Base-by-base conservation (phyloP, 1,139 yeast genomes). In the Scheffersomyces stambukii region DNA sequence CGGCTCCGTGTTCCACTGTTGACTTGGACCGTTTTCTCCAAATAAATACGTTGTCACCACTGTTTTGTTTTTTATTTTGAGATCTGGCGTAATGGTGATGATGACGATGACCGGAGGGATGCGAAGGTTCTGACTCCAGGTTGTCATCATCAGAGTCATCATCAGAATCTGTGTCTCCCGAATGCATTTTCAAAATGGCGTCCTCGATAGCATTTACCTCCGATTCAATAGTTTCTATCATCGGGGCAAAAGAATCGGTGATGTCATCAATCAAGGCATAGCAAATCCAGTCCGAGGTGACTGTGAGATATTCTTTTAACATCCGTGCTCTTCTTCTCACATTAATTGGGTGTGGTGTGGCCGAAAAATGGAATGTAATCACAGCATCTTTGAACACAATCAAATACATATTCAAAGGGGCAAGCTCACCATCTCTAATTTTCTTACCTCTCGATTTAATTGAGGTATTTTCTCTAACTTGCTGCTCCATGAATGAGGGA, bases 231-330 rank as follows among this genome's bases (percentile, higher is more conserved):
- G 91, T 77, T 36, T 85, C 94, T 42, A 91, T 89, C 80, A 91
- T 78, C 1, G 98, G 98, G 0, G 94, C 97, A 66, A 86, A 91
- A 1, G 95, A 93, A 64, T 91, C 98, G 1, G 97, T 89, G 39
- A 91, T 86, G 53, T 91, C 97, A 62, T 91, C 98, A 48, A 91
- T 88, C 40, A 91, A 64, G 0, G 98, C 98, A 59, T 91, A 91
- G 3, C 96, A 91, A 28, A 91, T 81, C 98, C 98, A 91, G 55
- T 91, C 98, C 0, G 96, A 78, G 2, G 93, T 77, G 4, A 91
- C 95, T 2, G 85, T 84, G 38, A 91, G 66, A 48, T 89, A 91
- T 52, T 91, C 98, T 39, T 82, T 73, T 40, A 91, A 68, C 40
- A 91, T 64, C 33, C 98, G 68, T 0, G 95, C 95, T 48, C 98